Conservation (phyloP, 805 yeast genomes). For the Debaryomyces tyrocola region DNA sequence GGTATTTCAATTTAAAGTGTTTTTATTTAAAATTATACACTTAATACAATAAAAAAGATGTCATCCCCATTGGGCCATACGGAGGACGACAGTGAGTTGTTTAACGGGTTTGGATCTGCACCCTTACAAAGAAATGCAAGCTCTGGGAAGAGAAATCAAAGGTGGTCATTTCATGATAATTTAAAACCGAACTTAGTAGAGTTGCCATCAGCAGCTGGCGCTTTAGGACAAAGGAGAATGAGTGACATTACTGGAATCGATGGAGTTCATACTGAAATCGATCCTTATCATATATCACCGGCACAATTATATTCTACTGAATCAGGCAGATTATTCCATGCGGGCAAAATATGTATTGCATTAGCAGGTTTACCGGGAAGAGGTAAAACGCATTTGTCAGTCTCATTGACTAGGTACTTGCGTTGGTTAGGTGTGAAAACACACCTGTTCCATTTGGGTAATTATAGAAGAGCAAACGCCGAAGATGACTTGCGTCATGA, state of each 20-base stretch:
- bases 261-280: conserved; percentile 66
- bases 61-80: background rate
- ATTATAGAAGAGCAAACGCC: conserved; percentile 67
- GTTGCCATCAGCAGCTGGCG: conserved; percentile 22
- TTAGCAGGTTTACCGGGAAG: conserved; percentile 94
- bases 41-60: background rate
- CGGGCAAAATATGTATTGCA: conserved; percentile 87
- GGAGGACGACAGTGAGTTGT: conserved; percentile 25
- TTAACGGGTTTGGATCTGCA: conserved; percentile 38
- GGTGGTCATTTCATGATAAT: conserved; percentile 44
- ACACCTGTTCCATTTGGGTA: conserved; percentile 88
- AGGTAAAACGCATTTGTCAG: conserved; percentile 92
- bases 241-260: conserved; percentile 43
- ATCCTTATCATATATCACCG: conserved; percentile 72
- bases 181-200: conserved; percentile 39
- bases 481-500: conserved; percentile 58
- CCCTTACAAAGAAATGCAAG: conserved; percentile 28
- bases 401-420: conserved; percentile 84
- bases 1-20: background rate
- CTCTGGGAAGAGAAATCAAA: conserved; percentile 33
- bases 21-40: no score
- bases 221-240: conserved; percentile 30
- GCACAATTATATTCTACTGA: conserved; percentile 94
- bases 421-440: conserved; percentile 97
- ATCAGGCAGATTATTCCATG: conserved; percentile 89